Evolutionary conservation across 768 basidiomycete genomes (phyloP).

Genomic region (Leccinum olivaceopallidum): DNA sequence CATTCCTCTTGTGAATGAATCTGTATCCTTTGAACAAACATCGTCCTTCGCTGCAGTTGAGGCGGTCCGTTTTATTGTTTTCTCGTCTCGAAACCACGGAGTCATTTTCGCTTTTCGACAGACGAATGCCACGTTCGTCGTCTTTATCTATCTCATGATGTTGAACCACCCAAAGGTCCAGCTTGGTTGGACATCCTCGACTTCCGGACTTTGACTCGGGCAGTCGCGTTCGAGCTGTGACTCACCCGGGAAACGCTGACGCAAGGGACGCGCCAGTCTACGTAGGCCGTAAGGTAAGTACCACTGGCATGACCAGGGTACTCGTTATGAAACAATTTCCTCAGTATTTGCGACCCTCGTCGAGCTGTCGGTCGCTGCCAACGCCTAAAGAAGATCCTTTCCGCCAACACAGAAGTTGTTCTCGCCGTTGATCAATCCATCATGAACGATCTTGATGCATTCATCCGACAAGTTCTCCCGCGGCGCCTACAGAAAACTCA

Average conservation of each 20-base stretch:
- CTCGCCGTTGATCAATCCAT: constrained; percentile 88
- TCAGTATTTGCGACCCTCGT: too few relatives aligned
- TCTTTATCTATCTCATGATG: background rate
- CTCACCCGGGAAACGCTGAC: too few relatives aligned
- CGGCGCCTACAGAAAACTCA: too few relatives aligned
- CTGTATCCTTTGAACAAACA: background rate
- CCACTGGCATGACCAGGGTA: too few relatives aligned
- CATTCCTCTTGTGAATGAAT: background rate
- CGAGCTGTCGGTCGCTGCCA: too few relatives aligned
- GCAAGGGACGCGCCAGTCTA: too few relatives aligned
- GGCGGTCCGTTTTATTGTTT: background rate
- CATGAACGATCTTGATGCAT: constrained; percentile 47
- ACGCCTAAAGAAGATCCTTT: too few relatives aligned
- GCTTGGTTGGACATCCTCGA: background rate
- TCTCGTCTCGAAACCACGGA: background rate
- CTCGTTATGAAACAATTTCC: too few relatives aligned
- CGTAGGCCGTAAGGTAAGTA: too few relatives aligned
- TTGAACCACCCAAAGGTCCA: background rate
- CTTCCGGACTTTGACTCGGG: background rate
- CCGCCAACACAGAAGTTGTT: constrained; percentile 83
- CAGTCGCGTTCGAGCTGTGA: too few relatives aligned
- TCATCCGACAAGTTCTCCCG: too few relatives aligned
- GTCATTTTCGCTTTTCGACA: background rate
- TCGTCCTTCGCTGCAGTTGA: background rate
- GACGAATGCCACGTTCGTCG: background rate